Evolutionary conservation across 2,329 filamentous ascomycete genomes (phyloP), one percentile per base, ranked within the genome.

Genomic region (Fusarium temperatum): DNA sequence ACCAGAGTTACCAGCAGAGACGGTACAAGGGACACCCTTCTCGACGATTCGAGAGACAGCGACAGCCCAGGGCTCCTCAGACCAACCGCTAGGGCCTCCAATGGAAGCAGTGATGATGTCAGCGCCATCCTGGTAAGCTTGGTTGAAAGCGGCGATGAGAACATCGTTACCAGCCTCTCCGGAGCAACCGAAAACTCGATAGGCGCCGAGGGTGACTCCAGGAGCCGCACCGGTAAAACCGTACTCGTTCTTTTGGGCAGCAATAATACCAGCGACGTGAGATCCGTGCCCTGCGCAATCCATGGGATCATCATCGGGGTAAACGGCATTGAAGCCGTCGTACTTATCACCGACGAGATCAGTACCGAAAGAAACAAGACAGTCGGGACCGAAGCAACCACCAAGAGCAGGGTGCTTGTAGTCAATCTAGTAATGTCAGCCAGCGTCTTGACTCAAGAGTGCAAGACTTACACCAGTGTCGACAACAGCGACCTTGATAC

Each of bases 381-480:
- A 91, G 17, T 85, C 88, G 3, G 83, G 74, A 6, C 90, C 91
- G 77, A 91, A 92, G 76, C 90, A 90, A 39, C 89, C 89, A 35
- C 90, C 91, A 2, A 92, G 85, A 26, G 89, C 88, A 6, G 89
- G 88, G 75, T 92, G 90, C 4, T 82, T 85, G 78, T 91, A 92
- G 77, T 92, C 90, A 56, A 91, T 84, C 86, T 87, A 48, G 35
- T 4, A 3, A 26, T 7, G 61, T 70, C 15, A 70, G 59, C 20
- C 6, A 12, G 20, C 1, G 1, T 24, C 18, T 5, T 9, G 12
- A 20, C 3, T 2, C 0, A 20, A 24, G 5, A 3, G 3, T 0
- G 20, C 1, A 5, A n/a, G 17, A 44, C 86, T 80, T 83, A 87
- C 86, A 75, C 88, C 88, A 26, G 84, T 87, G 78, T 89, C 88